Percentiles rank a stretch among this genome's conserved stretches.
These are phyloP conservation scores for Parachlorella kessleri DNA, from an alignment of 139 green algal genomes.

Conservation along the genomic window DNA sequence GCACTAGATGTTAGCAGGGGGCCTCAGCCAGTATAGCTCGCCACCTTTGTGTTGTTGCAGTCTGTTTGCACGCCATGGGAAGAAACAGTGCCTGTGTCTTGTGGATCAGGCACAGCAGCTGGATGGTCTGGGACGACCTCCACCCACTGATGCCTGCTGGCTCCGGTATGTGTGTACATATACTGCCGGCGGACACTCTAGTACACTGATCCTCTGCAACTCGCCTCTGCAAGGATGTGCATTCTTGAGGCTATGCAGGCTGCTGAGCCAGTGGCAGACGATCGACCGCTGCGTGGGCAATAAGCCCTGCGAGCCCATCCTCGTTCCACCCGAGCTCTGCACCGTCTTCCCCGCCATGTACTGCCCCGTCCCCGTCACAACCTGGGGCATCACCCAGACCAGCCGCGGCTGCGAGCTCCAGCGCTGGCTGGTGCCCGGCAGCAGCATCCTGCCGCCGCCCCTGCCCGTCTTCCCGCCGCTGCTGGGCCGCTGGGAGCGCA, in stretches of 20 bases:
- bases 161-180: too few species aligned
- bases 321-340: slow-evolving; percentile 5
- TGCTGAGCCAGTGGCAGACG: slow-evolving; percentile 33
- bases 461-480: background rate
- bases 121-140: too few species aligned
- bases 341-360: slow-evolving; percentile 7
- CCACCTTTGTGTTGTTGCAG: too few species aligned
- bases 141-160: too few species aligned
- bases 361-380: slow-evolving; percentile 14
- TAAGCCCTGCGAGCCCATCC: background rate
- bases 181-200: too few species aligned
- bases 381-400: background rate
- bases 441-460: slow-evolving; percentile 34
- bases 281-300: slow-evolving; percentile 2
- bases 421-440: slow-evolving; percentile 14
- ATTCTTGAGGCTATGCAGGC: slow-evolving; percentile 2
- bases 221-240: too few species aligned
- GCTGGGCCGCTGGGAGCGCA: slow-evolving; percentile 38
- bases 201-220: too few species aligned
- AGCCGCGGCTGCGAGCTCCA: slow-evolving; percentile 2
- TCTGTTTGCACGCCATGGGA: too few species aligned
- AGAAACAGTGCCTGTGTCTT: too few species aligned
- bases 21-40: too few species aligned
- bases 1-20: too few species aligned
- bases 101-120: too few species aligned